Evolutionary conservation across 1,139 yeast genomes (phyloP).

Genomic region (Yamadazyma sp.): DNA sequence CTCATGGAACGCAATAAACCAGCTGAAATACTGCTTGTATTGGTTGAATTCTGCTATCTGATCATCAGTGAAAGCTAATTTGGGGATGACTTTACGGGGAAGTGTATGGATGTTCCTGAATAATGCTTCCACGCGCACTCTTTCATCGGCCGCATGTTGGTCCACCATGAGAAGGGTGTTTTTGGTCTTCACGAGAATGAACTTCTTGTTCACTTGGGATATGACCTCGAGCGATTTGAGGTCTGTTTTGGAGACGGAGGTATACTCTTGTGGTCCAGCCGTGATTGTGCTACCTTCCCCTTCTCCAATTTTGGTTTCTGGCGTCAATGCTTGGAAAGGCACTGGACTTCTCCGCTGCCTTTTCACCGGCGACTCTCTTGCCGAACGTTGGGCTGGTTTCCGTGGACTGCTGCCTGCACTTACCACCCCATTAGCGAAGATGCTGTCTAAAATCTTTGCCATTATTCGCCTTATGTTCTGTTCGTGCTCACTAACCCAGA

Average conservation of each 20-base stretch:
- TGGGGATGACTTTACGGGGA: conserved; percentile 5
- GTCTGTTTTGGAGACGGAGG: conserved; percentile 5
- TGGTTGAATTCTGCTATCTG: not conserved
- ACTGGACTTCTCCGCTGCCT: too few relatives aligned
- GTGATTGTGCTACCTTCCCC: too few relatives aligned
- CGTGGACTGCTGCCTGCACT: not conserved
- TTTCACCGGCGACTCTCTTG: not conserved
- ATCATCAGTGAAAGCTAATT: conserved; percentile 3
- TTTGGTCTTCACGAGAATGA: conserved; percentile 44
- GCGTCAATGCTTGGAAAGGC: too few relatives aligned
- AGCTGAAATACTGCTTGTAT: conserved; percentile 1
- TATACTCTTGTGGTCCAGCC: not conserved
- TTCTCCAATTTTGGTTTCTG: too few relatives aligned
- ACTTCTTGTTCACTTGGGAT: conserved; percentile 59
- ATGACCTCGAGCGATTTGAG: conserved; percentile 21
- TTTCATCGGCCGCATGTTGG: conserved; percentile 81
- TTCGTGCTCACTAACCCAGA: conserved; percentile 24
- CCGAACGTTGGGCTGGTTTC: not conserved
- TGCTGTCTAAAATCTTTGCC: conserved; percentile 24
- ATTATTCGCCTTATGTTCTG: conserved; percentile 30
- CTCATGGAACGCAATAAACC: conserved; percentile 2
- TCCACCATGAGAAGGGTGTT: conserved; percentile 48
- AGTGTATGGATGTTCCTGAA: conserved; percentile 24
- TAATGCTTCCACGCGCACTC: conserved; percentile 55
- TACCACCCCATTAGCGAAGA: conserved; percentile 11